These are phyloP conservation scores for Penicillium sp. DNA, from an alignment of 2,329 filamentous ascomycete genomes.

Conservation along the genomic window DNA sequence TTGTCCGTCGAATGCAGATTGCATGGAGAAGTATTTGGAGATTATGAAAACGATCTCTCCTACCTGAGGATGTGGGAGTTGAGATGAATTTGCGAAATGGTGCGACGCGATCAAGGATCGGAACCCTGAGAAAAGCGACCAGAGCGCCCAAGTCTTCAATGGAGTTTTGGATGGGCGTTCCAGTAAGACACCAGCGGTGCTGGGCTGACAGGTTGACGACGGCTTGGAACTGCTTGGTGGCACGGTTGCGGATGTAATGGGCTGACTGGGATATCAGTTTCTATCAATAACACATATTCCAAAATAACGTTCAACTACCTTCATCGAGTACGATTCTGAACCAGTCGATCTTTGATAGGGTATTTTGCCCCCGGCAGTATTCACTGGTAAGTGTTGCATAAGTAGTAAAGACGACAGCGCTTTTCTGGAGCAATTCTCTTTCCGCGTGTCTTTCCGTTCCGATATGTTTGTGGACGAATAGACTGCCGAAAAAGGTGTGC, in stretches of 20 bases:
- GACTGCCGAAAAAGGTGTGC: no score
- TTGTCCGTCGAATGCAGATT: slow-evolving; percentile 25
- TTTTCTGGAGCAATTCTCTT: no score
- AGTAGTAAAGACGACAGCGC: background rate
- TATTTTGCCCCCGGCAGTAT: slow-evolving; percentile 27
- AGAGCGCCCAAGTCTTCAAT: slow-evolving; percentile 54
- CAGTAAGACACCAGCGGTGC: slow-evolving; percentile 54
- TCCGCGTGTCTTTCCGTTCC: no score
- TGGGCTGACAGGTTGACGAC: slow-evolving; percentile 44
- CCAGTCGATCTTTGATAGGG: slow-evolving; percentile 45
- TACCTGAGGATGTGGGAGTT: slow-evolving; percentile 11
- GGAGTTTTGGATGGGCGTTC: slow-evolving; percentile 55
- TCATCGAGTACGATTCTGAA: slow-evolving; percentile 49
- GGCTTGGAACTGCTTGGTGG: slow-evolving; percentile 47
- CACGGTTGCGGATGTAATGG: slow-evolving; percentile 51
- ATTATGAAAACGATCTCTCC: slow-evolving; percentile 23
- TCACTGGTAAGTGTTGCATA: background rate
- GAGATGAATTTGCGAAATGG: no score
- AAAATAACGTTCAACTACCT: slow-evolving; percentile 31
- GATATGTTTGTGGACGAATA: no score
- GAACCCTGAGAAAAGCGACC: slow-evolving; percentile 48
- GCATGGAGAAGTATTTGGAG: slow-evolving; percentile 33
- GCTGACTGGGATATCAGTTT: slow-evolving; percentile 33
- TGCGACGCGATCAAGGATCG: slow-evolving; percentile 34
- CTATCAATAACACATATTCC: background rate